Base-by-base conservation (phyloP, 306 rosid species). In the Abrus precatorius region DNA sequence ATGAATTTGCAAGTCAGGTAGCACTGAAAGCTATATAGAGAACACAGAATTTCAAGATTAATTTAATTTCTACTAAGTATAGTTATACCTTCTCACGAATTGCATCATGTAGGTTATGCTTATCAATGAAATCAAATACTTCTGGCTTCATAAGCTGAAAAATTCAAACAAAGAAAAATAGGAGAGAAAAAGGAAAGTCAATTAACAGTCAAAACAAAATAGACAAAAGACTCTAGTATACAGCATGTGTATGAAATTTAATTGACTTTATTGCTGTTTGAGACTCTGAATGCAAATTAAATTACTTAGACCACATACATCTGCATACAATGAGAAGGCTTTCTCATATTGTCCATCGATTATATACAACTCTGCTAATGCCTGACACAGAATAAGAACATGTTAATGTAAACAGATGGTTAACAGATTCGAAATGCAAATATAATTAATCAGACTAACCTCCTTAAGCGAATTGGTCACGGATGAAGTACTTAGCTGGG, bases 61-160 rank as follows among this genome's bases (percentile, higher is more conserved):
- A 53, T 48, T 30, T 5, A 62, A 77, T 27, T 54, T 34, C 7
- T 33, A 38, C 41, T 48, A 66, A 69, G 65, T 40, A 55, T 27
- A 68, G 30, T 34, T 67, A 85, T 93, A 93, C 98, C 99, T 95
- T 93, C 57, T 91, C 99, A 61, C 86, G 92, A 79, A 93, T 85
- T 61, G 87, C 85, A 60, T 95, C 96, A 1, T 91, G 92, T 52
- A 95, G 85, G 86, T 89, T 91, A 86, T 95, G 87, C 63, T 89
- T 90, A 55, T 93, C 97, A 30, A 95, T 93, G 88, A 95, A 95
- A 86, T 92, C 94, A 90, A 95, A 95, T 77, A 90, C 84, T 74
- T 85, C 98, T 77, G 97, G 98, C 83, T 90, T 91, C 92, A 91
- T 45, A 69, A 93, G 97, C 98, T 95, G 98, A 82, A 89, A 86